Percentiles rank a stretch among this genome's conserved stretches.
Conservation (phyloP, 2,329 filamentous ascomycete species). For the Exutisphaerella laricina region DNA sequence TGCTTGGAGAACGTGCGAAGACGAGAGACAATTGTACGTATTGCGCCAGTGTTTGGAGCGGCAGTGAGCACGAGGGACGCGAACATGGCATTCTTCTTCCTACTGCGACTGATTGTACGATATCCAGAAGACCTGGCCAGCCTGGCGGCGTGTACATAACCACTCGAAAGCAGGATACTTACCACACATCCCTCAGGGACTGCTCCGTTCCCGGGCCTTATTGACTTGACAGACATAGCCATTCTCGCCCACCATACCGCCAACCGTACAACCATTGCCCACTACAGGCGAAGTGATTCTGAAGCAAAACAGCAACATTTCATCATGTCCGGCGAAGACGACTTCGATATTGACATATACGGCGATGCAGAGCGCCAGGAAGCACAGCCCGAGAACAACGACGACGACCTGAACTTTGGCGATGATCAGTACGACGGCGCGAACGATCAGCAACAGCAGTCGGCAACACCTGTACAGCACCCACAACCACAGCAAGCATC, state of each 20-base stretch:
- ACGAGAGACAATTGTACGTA: constrained; percentile 21
- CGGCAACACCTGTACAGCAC: constrained; percentile 2
- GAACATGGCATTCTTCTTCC: no score
- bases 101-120: constrained; percentile 21
- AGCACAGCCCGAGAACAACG: constrained; percentile 25
- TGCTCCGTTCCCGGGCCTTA: neutral
- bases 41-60: constrained; percentile 17
- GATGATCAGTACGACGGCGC: constrained; percentile 16
- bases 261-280: no score
- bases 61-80: constrained; percentile 4
- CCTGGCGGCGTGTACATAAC: constrained; percentile 22
- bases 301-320: no score
- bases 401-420: constrained; percentile 22
- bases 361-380: constrained; percentile 48
- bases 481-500: constrained; percentile 22
- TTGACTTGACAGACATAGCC: constrained; percentile 1
- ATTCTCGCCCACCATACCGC: constrained; percentile 2
- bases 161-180: constrained; percentile 12
- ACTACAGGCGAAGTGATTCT: no score
- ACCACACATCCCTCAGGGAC: neutral
- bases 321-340: constrained; percentile 51
- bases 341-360: constrained; percentile 68
- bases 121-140: constrained; percentile 22
- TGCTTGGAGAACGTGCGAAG: neutral
- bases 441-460: no score